Evolutionary conservation across 2,329 filamentous ascomycete genomes (phyloP).

Genomic region (Hypoxylon sp.): DNA sequence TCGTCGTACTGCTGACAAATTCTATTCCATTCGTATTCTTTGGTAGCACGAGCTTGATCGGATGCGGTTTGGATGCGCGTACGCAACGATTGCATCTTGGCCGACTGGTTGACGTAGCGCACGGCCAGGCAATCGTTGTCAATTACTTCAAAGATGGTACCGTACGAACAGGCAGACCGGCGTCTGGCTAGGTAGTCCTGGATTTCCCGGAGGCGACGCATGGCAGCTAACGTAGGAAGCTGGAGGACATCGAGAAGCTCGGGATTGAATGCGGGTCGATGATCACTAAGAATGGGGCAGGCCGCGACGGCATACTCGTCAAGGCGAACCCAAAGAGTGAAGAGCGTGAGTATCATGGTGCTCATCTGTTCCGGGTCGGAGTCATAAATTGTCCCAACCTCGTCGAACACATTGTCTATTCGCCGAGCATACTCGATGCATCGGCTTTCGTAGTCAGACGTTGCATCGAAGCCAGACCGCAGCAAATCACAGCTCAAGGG

Average conservation of each 20-base stretch:
- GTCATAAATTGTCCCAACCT: conserved; percentile 55
- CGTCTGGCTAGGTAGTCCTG: conserved; percentile 63
- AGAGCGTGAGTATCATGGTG: conserved; percentile 63
- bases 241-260: conserved; percentile 68
- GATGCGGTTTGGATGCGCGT: conserved; percentile 36
- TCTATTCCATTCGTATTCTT: conserved; percentile 31
- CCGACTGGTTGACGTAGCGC: conserved; percentile 57
- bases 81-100: conserved; percentile 39
- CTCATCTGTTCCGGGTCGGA: conserved; percentile 64
- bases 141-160: conserved; percentile 63
- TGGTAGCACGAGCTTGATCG: conserved; percentile 26
- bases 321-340: conserved; percentile 70
- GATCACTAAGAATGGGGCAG: conserved; percentile 64
- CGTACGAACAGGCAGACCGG: conserved; percentile 35
- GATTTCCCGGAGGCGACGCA: conserved; percentile 63
- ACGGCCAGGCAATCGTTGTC: conserved; percentile 59
- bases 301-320: conserved; percentile 60
- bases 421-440: conserved; percentile 48
- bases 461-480: background rate
- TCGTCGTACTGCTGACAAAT: conserved; percentile 46
- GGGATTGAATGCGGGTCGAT: conserved; percentile 63
- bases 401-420: conserved; percentile 54
- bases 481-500: background rate
- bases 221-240: conserved; percentile 59
- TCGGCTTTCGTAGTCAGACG: background rate